These are phyloP conservation scores for Lasiosphaeria miniovina DNA, from an alignment of 495 filamentous ascomycete genomes.

Conservation along the genomic window DNA sequence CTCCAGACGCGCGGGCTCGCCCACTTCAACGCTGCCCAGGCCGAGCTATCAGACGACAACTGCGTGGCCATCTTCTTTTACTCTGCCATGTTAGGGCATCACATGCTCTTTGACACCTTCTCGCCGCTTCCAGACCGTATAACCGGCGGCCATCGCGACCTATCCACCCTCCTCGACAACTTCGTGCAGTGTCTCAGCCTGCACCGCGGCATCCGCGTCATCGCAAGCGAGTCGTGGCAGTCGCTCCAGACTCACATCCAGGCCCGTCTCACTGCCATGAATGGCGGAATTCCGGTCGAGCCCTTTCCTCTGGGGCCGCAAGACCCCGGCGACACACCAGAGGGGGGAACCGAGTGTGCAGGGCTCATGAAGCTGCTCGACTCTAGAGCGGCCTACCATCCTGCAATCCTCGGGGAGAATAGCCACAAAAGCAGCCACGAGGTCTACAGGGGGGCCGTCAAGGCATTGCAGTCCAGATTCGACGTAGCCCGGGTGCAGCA, in stretches of 20 bases:
- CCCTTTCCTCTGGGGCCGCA: not conserved
- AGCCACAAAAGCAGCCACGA: not conserved
- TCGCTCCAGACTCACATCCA: slow-evolving; percentile 7
- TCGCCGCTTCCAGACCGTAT: not conserved
- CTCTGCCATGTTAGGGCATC: slow-evolving; percentile 39
- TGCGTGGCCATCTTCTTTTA: slow-evolving; percentile 45
- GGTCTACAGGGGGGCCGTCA: slow-evolving; percentile 7
- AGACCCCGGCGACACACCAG: not conserved
- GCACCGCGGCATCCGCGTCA: slow-evolving; percentile 36
- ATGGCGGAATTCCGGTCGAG: not conserved
- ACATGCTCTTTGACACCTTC: slow-evolving; percentile 42
- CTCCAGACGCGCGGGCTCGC: slow-evolving; percentile 42
- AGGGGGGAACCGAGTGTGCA: slow-evolving; percentile 2
- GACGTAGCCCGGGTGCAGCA: not conserved
- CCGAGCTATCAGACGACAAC: slow-evolving; percentile 30
- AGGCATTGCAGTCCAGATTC: slow-evolving; percentile 14
- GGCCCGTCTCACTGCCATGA: not conserved
- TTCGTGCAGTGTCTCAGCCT: slow-evolving; percentile 41
- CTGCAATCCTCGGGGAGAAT: not conserved
- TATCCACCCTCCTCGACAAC: slow-evolving; percentile 37
- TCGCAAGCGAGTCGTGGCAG: slow-evolving; percentile 31
- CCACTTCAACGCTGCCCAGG: slow-evolving; percentile 29
- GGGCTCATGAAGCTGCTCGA: slow-evolving; percentile 4
- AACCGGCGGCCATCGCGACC: slow-evolving; percentile 14
- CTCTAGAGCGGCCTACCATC: not conserved